phyloP scores from a whole-genome alignment of 257 asterid genomes.

The Solanum paucissectum region DNA sequence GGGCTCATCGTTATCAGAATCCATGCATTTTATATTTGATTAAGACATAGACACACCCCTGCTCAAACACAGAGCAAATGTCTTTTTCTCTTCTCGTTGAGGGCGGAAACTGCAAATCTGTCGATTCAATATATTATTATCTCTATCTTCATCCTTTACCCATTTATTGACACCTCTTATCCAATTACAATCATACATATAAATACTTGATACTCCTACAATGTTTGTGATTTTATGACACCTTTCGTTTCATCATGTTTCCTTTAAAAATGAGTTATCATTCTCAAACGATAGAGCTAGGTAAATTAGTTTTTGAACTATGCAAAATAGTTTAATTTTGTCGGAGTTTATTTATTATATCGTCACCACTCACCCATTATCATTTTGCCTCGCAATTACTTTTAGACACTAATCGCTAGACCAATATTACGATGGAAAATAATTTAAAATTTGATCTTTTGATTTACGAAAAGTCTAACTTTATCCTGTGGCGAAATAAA shows the following conservation, averaged over 20 bases:
- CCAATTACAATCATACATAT: not conserved
- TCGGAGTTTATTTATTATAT: not conserved
- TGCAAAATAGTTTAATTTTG: not conserved
- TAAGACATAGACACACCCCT: conserved; percentile 20
- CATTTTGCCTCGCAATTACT: not conserved
- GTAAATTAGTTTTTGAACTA: not conserved
- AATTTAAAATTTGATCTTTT: no score
- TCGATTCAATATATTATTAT: not conserved
- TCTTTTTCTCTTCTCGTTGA: conserved; percentile 27
- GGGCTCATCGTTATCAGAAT: not conserved
- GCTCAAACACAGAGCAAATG: not conserved
- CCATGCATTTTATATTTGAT: conserved; percentile 11
- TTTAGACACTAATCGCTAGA: not conserved
- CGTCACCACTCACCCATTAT: not conserved
- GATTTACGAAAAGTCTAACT: not conserved
- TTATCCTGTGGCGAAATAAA: not conserved
- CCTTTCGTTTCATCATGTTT: not conserved
- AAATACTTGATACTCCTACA: not conserved
- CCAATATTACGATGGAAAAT: not conserved
- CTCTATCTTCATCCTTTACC: not conserved
- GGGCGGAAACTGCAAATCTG: conserved; percentile 12
- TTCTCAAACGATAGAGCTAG: not conserved
- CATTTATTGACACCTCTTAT: not conserved
- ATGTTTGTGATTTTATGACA: not conserved
- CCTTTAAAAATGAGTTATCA: not conserved